Evolutionary conservation across 2,329 filamentous ascomycete species (phyloP).

Genomic region (Huntiella omanensis): DNA sequence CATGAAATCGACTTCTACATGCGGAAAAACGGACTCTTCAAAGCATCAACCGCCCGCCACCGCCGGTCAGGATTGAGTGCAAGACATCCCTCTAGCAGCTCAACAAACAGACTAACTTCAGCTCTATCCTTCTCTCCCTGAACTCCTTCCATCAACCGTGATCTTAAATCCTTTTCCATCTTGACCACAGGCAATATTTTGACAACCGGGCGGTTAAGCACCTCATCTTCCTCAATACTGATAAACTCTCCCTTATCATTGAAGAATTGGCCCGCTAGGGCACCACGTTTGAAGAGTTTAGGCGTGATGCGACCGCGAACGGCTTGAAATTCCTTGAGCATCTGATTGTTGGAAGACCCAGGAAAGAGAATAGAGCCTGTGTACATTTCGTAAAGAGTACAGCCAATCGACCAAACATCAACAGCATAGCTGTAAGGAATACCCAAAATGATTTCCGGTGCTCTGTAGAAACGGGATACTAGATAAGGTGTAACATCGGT

Average conservation of each 20-base stretch:
- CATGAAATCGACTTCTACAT: slow-evolving; percentile 4
- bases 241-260: slow-evolving; percentile 69
- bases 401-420: slow-evolving; percentile 96
- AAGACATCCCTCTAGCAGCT: slow-evolving; percentile 75
- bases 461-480: slow-evolving; percentile 91
- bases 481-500: slow-evolving; percentile 88
- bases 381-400: slow-evolving; percentile 90
- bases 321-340: slow-evolving; percentile 93
- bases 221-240: slow-evolving; percentile 70
- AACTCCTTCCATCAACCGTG: slow-evolving; percentile 55
- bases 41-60: slow-evolving; percentile 66
- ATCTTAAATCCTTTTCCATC: slow-evolving; percentile 64
- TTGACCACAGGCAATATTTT: slow-evolving; percentile 52
- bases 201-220: slow-evolving; percentile 60
- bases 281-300: slow-evolving; percentile 70
- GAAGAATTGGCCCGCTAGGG: slow-evolving; percentile 61
- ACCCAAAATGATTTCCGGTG: slow-evolving; percentile 92
- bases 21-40: slow-evolving; percentile 71
- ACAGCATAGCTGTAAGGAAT: slow-evolving; percentile 88
- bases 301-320: slow-evolving; percentile 80
- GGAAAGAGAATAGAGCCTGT: slow-evolving; percentile 96
- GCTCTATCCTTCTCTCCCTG: slow-evolving; percentile 47
- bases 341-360: slow-evolving; percentile 91
- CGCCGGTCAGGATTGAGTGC: slow-evolving; percentile 84
- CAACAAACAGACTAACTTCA: slow-evolving; percentile 67